Evolutionary conservation across 805 yeast species (phyloP).

Genomic region (Brettanomyces naardenensis): DNA sequence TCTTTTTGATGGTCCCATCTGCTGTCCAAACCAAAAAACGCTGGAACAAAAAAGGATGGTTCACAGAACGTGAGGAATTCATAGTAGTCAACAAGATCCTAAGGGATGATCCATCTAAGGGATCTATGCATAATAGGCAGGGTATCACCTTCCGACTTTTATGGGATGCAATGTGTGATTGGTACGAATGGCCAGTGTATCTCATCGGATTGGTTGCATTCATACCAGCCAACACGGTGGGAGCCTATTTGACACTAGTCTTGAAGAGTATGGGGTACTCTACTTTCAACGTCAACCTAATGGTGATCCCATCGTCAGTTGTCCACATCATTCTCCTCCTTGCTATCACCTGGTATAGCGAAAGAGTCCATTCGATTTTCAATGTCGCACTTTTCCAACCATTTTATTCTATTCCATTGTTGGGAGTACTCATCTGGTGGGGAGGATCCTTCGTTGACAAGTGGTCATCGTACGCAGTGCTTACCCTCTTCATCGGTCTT

Average conservation of each 20-base stretch:
- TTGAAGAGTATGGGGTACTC: conserved; percentile 41
- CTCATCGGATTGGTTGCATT: conserved; percentile 31
- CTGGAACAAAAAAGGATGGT: conserved; percentile 30
- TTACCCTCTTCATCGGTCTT: conserved; percentile 24
- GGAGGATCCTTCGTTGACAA: no score
- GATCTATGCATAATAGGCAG: conserved; percentile 57
- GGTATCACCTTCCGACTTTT: no score
- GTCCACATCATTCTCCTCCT: conserved; percentile 26
- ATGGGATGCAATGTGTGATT: no score
- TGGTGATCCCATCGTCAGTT: conserved; percentile 39
- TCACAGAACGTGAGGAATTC: conserved; percentile 45
- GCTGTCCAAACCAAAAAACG: conserved; percentile 24
- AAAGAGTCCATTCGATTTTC: conserved; percentile 22
- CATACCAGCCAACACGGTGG: conserved; percentile 28
- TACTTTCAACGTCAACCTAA: conserved; percentile 40
- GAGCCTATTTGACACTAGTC: conserved; percentile 36
- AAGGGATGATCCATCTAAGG: conserved; percentile 57
- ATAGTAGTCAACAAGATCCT: conserved; percentile 51
- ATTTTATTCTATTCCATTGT: conserved; percentile 7
- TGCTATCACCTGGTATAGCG: conserved; percentile 29
- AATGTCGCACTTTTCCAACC: no score
- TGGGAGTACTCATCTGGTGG: no score
- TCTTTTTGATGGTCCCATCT: conserved; percentile 27
- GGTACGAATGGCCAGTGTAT: conserved; percentile 48
- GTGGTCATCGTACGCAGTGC: conserved; percentile 11